phyloP scores from a whole-genome alignment of 805 yeast species.

The Priceomyces melissophilus region DNA sequence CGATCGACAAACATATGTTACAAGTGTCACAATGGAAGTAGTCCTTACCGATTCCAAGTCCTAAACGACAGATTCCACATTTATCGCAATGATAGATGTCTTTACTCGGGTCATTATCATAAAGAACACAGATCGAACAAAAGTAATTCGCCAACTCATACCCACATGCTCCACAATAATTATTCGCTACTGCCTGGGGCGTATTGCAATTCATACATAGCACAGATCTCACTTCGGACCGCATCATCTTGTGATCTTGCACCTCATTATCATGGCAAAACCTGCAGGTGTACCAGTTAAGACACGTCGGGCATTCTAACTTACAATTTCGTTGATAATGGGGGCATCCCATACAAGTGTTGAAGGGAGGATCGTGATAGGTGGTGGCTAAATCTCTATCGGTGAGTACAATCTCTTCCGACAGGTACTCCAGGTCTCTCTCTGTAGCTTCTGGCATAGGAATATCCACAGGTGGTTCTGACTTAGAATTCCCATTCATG shows the following conservation, averaged over 20 bases:
- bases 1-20: conserved; percentile 82
- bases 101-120: conserved; percentile 74
- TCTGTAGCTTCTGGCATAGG: conserved; percentile 5
- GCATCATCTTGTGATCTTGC: conserved; percentile 41
- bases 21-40: conserved; percentile 90
- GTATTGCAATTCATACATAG: conserved; percentile 78
- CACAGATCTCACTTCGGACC: conserved; percentile 62
- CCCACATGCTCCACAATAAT: conserved; percentile 67
- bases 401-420: conserved; percentile 45
- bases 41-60: conserved; percentile 83
- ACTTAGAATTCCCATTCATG: conserved; percentile 63
- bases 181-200: conserved; percentile 68
- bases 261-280: conserved; percentile 76
- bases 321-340: conserved; percentile 86
- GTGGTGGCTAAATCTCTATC: conserved; percentile 48
- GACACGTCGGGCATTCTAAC: conserved; percentile 73
- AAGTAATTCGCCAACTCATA: conserved; percentile 68
- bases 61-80: conserved; percentile 91
- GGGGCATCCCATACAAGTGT: conserved; percentile 62
- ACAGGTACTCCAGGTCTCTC: not conserved
- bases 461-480: conserved; percentile 19
- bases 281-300: conserved; percentile 75
- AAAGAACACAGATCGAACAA: conserved; percentile 74
- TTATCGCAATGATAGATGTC: conserved; percentile 89
- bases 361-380: conserved; percentile 41